Base-by-base conservation (phyloP, 495 filamentous ascomycete species). In the Hypoxylon rickii region DNA sequence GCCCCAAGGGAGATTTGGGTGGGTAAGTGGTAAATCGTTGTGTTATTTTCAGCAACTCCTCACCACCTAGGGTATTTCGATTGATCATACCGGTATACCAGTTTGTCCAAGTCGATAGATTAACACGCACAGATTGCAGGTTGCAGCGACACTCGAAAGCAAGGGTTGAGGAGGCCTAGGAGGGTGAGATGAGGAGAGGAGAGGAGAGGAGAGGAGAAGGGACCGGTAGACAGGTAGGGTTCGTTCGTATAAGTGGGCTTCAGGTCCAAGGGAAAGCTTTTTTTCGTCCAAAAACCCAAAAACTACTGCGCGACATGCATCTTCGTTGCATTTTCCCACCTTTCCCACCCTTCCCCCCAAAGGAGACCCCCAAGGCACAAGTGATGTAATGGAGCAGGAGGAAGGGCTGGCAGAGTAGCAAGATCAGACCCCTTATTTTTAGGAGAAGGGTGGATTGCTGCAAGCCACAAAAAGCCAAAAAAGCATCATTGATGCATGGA, bases 241-340 rank as follows among this genome's bases (percentile, higher is more conserved):
- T 21, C 38, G 48, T 51, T 51, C 38, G 38, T 42, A 52, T 52
- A 36, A 34, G 26, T 42, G 37, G 38, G 18, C 19, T n/a, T n/a
- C n/a, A n/a, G n/a, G 24, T 29, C 29, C 26, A 41, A n/a, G 34
- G 44, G 36, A 7, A 43, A 12, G 17, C 21, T 29, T 15, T 31
- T 29, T 48, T 16, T 7, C 10, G 32, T n/a, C n/a, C n/a, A n/a
- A n/a, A n/a, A n/a, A n/a, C n/a, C n/a, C n/a, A n/a, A 5, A n/a
- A 15, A 21, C 48, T 51, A 51, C 55, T 58, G 55, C 55, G 50
- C 42, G 47, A 58, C 55, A 58, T 58, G 34, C 55, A 58, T 40
- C 18, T 44, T 50, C 38, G 44, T 49, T 57, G 41, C 54, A 51
- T 51, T 38, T n/a, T n/a, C n/a, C n/a, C n/a, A n/a, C n/a, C n/a